Evolutionary conservation across 495 filamentous ascomycete genomes (phyloP).

Genomic region (Lasiosphaeria miniovina): DNA sequence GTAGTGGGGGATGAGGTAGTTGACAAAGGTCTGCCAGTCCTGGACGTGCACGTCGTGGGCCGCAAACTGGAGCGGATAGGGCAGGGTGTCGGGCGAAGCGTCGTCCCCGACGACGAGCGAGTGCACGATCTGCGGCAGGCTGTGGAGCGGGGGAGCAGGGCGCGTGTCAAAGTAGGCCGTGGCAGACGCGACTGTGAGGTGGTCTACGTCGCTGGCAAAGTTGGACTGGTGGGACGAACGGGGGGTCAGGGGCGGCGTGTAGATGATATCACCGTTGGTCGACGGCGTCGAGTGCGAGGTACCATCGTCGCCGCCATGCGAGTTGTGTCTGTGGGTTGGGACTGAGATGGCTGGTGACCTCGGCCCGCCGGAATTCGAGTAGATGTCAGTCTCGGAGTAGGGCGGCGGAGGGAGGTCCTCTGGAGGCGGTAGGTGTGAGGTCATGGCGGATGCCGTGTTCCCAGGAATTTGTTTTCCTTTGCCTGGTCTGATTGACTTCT

Average conservation of each 20-base stretch:
- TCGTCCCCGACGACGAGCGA: slow-evolving; percentile 20
- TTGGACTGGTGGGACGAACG: slow-evolving; percentile 29
- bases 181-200: slow-evolving; percentile 26
- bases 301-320: slow-evolving; percentile 23
- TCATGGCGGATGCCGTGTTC: slow-evolving; percentile 15
- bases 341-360: slow-evolving; percentile 2
- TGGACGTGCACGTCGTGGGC: slow-evolving; percentile 37
- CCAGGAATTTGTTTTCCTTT: too few relatives aligned
- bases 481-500: too few relatives aligned
- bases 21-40: slow-evolving; percentile 52
- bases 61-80: slow-evolving; percentile 26
- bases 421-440: slow-evolving; percentile 9
- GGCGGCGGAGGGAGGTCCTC: slow-evolving; percentile 47
- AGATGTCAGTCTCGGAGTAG: slow-evolving; percentile 50
- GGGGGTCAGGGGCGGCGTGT: slow-evolving; percentile 47
- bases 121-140: slow-evolving; percentile 20
- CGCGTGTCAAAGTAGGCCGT: slow-evolving; percentile 43
- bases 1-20: slow-evolving; percentile 39
- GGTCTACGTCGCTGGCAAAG: slow-evolving; percentile 27
- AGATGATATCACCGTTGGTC: slow-evolving; percentile 39
- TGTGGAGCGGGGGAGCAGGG: slow-evolving; percentile 17
- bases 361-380: slow-evolving; percentile 29
- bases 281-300: slow-evolving; percentile 29
- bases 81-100: slow-evolving; percentile 30
- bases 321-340: slow-evolving; percentile 13